A percentile compares a stretch with the other conserved stretches of the same genome.
phyloP scores from a whole-genome alignment of 208 protist genomes.

The Blastocrithidia nonstop region DNA sequence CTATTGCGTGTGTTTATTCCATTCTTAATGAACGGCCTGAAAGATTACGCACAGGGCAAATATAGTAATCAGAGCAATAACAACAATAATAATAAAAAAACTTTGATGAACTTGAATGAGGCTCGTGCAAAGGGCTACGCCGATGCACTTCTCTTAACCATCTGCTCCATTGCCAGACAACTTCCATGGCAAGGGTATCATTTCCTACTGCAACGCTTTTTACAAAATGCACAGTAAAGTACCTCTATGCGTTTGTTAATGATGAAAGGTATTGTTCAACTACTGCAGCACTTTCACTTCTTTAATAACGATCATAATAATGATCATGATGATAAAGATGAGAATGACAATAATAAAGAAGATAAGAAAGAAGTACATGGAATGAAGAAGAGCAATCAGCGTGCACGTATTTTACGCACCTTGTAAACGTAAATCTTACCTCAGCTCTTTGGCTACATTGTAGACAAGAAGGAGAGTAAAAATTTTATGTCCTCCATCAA shows the following conservation, averaged over 20 bases:
- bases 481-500: too few species aligned
- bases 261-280: conserved; percentile 74
- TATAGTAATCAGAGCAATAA: too few species aligned
- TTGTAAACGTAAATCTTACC: conserved; percentile 75
- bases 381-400: conserved; percentile 27
- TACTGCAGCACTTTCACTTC: conserved; percentile 78
- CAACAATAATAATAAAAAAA: too few species aligned
- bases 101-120: conserved; percentile 66
- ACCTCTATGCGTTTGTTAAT: conserved; percentile 51
- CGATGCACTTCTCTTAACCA: conserved; percentile 57
- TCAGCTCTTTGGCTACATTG: conserved; percentile 68
- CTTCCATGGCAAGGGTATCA: conserved; percentile 85
- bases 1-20: conserved; percentile 76
- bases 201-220: conserved; percentile 61
- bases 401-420: conserved; percentile 43
- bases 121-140: conserved; percentile 70
- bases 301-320: conserved; percentile 18
- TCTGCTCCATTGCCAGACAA: conserved; percentile 36
- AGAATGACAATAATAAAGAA: conserved; percentile 13
- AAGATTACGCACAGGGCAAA: conserved; percentile 79
- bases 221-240: conserved; percentile 59
- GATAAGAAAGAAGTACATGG: conserved; percentile 14
- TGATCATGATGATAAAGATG: conserved; percentile 46
- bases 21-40: conserved; percentile 65
- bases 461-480: conserved; percentile 15